phyloP scores from a whole-genome alignment of 2,329 filamentous ascomycete genomes.

The Cladosporium colombiae region DNA sequence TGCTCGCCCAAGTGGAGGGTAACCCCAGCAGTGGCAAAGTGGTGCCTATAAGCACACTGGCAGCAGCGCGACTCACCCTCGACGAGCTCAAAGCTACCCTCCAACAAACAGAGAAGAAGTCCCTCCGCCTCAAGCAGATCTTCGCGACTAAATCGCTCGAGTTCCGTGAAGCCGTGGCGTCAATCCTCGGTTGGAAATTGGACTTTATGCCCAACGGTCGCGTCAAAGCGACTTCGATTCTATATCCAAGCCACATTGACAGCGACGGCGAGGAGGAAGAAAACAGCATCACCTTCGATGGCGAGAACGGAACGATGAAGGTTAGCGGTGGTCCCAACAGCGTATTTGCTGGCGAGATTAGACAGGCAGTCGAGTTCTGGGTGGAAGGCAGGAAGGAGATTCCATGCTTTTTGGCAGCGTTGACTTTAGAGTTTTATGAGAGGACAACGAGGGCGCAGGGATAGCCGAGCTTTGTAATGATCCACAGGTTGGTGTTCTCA shows the following conservation, averaged over 20 bases:
- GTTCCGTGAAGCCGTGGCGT: conserved; percentile 93
- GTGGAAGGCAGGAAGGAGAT: conserved; percentile 92
- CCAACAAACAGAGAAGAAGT: conserved; percentile 75
- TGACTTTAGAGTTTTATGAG: conserved; percentile 93
- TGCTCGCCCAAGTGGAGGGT: conserved; percentile 69
- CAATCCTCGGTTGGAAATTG: conserved; percentile 88
- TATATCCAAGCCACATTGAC: conserved; percentile 58
- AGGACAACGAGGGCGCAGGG: conserved; percentile 46
- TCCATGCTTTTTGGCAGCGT: conserved; percentile 84
- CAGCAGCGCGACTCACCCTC: conserved; percentile 73
- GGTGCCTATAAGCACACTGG: conserved; percentile 75
- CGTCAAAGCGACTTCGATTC: conserved; percentile 85
- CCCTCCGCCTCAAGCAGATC: conserved; percentile 84
- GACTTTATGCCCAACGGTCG: conserved; percentile 97
- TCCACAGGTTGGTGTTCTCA: no score
- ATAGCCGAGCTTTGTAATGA: conserved; percentile 5
- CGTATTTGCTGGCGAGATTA: conserved; percentile 81
- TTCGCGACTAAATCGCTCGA: conserved; percentile 89
- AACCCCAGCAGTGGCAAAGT: conserved; percentile 52
- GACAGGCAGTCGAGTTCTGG: conserved; percentile 90
- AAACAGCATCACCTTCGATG: conserved; percentile 77
- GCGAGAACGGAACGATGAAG: conserved; percentile 96
- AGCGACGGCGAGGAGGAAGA: conserved; percentile 52
- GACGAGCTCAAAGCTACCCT: conserved; percentile 54
- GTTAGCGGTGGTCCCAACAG: conserved; percentile 86